These are phyloP conservation scores for Aspergillus intermedius DNA, from an alignment of 2,329 filamentous ascomycete species.

Conservation along the genomic window DNA sequence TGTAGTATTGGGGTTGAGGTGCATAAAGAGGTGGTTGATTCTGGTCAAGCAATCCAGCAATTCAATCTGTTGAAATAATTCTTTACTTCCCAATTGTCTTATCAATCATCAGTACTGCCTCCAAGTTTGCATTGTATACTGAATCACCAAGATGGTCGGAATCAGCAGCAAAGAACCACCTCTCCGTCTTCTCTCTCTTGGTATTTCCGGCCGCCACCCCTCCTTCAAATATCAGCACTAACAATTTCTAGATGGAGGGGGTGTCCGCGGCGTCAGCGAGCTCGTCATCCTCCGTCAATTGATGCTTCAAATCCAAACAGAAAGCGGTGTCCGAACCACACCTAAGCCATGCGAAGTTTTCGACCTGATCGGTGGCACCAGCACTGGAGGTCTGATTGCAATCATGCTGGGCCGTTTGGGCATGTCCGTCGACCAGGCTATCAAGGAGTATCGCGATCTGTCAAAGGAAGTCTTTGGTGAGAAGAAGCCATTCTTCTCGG, in stretches of 20 bases:
- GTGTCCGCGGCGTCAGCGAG: not conserved
- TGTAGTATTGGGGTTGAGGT: not conserved
- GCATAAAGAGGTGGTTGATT: not conserved
- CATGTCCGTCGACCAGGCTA: conserved; percentile 29
- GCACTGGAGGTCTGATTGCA: conserved; percentile 26
- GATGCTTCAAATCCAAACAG: not conserved
- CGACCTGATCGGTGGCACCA: conserved; percentile 16
- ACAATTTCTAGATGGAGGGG: too few species aligned
- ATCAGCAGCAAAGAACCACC: not conserved
- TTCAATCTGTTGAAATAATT: not conserved
- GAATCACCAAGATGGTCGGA: not conserved
- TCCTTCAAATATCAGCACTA: too few species aligned
- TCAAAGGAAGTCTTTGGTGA: conserved; percentile 22
- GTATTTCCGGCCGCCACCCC: too few species aligned
- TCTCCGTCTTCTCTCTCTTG: not conserved
- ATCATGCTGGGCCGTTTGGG: conserved; percentile 34
- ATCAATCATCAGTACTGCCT: not conserved
- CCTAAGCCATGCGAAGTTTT: conserved; percentile 15
- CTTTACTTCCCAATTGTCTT: not conserved
- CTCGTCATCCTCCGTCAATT: not conserved
- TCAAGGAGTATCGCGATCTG: conserved; percentile 23
- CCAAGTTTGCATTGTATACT: not conserved
- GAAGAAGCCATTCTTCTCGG: not conserved
- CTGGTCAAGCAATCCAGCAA: not conserved
- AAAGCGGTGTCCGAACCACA: not conserved